phyloP scores from a whole-genome alignment of 2,329 filamentous ascomycete species.

The Capronia epimyces region DNA sequence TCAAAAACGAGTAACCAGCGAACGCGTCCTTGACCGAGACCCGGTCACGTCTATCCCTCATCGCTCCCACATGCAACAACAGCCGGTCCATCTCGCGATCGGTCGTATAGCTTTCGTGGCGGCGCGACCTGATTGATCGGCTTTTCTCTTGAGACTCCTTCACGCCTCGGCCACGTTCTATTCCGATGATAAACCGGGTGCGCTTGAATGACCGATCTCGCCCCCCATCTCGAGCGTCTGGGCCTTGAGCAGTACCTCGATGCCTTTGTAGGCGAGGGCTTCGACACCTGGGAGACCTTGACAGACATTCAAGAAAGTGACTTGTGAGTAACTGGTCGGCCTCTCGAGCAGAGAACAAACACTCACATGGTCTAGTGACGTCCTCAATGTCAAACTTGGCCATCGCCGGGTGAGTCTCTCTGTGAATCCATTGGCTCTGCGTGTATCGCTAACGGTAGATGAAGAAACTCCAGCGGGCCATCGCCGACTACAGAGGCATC shows the following conservation, averaged over 20 bases:
- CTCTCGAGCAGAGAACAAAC: not conserved
- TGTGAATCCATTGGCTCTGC: not conserved
- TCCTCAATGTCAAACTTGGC: conserved; percentile 70
- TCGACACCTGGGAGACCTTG: conserved; percentile 78
- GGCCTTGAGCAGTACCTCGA: conserved; percentile 72
- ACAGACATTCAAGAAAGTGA: conserved; percentile 80
- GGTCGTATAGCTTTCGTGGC: conserved; percentile 15
- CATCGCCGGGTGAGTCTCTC: conserved; percentile 63
- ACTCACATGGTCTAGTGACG: conserved; percentile 50
- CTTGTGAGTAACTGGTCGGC: conserved; percentile 50
- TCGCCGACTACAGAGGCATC: conserved; percentile 66
- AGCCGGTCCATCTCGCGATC: conserved; percentile 5
- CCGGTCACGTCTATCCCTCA: conserved; percentile 1
- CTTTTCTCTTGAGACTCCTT: not conserved
- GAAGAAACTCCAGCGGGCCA: conserved; percentile 76
- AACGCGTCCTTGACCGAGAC: conserved; percentile 8
- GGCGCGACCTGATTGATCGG: conserved; percentile 18
- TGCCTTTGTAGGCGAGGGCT: conserved; percentile 69
- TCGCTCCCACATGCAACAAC: conserved; percentile 20
- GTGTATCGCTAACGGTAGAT: conserved; percentile 8
- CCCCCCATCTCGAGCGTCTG: conserved; percentile 64
- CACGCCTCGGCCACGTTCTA: not conserved
- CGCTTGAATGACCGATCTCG: conserved; percentile 58
- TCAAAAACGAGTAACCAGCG: conserved; percentile 1
- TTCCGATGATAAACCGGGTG: conserved; percentile 15